phyloP scores from a whole-genome alignment of 768 basidiomycete species.

The Auricularia cornea region DNA sequence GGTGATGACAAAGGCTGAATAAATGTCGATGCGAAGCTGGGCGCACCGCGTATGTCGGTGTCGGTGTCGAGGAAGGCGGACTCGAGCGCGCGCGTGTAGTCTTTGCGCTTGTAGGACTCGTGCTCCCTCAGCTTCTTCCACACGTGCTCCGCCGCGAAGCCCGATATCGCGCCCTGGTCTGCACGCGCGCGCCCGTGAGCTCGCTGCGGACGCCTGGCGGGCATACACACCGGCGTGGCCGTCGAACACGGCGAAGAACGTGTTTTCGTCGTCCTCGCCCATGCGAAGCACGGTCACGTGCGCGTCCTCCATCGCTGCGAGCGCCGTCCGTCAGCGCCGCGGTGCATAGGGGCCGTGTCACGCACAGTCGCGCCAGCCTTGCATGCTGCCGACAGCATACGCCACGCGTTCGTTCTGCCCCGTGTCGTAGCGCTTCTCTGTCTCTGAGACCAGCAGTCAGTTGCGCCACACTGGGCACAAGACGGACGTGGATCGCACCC shows the following conservation, averaged over 20 bases:
- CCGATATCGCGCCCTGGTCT: not conserved
- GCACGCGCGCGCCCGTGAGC: not conserved
- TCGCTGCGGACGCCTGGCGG: not conserved
- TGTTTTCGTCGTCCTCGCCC: not conserved
- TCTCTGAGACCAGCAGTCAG: not conserved
- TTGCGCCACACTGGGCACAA: not conserved
- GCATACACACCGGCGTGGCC: not conserved
- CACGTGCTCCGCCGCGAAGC: not conserved
- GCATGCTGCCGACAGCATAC: not conserved
- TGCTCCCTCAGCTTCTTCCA: not conserved
- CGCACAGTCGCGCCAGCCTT: not conserved
- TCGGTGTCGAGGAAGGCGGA: not conserved
- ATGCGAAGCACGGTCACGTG: not conserved
- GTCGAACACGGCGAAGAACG: not conserved
- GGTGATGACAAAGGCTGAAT: too few relatives aligned
- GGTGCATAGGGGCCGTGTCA: not conserved
- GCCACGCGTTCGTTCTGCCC: not conserved
- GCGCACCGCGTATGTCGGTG: not conserved
- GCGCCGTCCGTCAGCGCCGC: not conserved
- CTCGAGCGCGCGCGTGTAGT: not conserved
- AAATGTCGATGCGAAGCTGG: not conserved
- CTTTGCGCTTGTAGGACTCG: not conserved
- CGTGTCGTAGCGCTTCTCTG: not conserved
- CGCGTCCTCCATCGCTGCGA: slow-evolving; percentile 2
- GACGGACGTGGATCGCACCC: not conserved